Evolutionary conservation across 345 rosid genomes (phyloP).

Genomic region (Populus deltoides): DNA sequence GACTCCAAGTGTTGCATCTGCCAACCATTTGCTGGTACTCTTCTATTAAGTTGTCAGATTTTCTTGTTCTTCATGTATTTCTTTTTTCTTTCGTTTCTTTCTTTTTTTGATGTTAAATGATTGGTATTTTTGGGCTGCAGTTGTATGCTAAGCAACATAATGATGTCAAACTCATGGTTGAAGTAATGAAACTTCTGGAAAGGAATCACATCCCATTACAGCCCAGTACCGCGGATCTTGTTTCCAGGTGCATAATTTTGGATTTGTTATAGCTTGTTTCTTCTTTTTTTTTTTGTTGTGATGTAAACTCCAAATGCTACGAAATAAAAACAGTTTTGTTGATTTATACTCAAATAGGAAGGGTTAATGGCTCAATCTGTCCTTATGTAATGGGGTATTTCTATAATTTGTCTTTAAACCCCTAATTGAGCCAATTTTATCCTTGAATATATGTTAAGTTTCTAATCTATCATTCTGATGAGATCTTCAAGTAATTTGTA

Average conservation of each 20-base stretch:
- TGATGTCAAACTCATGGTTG: constrained; percentile 59
- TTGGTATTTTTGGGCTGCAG: constrained; percentile 38
- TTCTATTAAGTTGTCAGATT: too few relatives aligned
- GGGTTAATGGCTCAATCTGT: too few relatives aligned
- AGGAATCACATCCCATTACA: constrained; percentile 55
- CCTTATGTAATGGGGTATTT: too few relatives aligned
- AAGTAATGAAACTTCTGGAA: constrained; percentile 63
- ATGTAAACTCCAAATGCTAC: constrained; percentile 7
- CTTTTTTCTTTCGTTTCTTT: too few relatives aligned
- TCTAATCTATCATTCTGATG: too few relatives aligned
- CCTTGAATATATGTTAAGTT: too few relatives aligned
- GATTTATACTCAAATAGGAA: neutral
- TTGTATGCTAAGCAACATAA: constrained; percentile 57
- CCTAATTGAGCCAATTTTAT: too few relatives aligned
- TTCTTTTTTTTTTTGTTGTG: neutral
- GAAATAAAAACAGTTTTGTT: neutral
- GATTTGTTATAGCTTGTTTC: neutral
- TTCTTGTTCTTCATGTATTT: neutral
- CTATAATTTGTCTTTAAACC: too few relatives aligned
- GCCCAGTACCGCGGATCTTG: constrained; percentile 78
- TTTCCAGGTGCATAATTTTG: constrained; percentile 51
- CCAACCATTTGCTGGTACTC: constrained; percentile 72
- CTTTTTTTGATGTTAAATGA: neutral
- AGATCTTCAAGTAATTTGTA: too few relatives aligned
- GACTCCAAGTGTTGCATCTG: constrained; percentile 70